Evolutionary conservation across 768 basidiomycete genomes (phyloP).

Genomic region (Lyophyllum decastes): DNA sequence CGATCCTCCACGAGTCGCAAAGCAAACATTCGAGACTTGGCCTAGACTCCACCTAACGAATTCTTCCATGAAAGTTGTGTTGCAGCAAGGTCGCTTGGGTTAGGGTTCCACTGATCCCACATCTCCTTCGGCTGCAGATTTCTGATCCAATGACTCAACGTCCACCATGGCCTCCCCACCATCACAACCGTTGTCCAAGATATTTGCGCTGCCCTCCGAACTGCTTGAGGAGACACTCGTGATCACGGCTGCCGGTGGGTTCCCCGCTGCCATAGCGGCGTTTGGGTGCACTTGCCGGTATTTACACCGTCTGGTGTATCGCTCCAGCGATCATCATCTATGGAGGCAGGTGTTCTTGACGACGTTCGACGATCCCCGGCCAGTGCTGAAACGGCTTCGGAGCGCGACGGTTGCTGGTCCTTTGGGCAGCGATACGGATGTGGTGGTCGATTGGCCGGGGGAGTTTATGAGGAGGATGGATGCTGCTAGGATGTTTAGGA

Average conservation of each 20-base stretch:
- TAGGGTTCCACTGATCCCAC: slow-evolving; percentile 7
- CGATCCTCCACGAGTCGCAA: not conserved
- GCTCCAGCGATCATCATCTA: slow-evolving; percentile 24
- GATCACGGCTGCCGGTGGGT: slow-evolving; percentile 12
- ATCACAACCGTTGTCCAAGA: slow-evolving; percentile 6
- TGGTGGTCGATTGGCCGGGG: slow-evolving; percentile 19
- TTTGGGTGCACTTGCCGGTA: slow-evolving; percentile 16
- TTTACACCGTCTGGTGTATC: slow-evolving; percentile 17
- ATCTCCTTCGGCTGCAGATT: not conserved
- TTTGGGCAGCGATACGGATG: slow-evolving; percentile 2
- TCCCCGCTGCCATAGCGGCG: slow-evolving; percentile 16
- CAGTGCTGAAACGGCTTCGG: slow-evolving; percentile 13
- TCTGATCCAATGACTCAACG: not conserved
- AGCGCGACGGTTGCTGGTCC: slow-evolving; percentile 2
- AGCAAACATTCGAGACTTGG: not conserved
- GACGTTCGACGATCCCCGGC: slow-evolving; percentile 51
- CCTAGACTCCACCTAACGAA: not conserved
- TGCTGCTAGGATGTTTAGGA: slow-evolving; percentile 14
- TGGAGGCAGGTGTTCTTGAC: slow-evolving; percentile 52
- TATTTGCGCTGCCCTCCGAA: slow-evolving; percentile 19
- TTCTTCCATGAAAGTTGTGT: not conserved
- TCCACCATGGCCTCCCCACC: slow-evolving; percentile 1
- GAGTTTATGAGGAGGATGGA: slow-evolving; percentile 20
- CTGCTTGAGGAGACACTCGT: slow-evolving; percentile 19
- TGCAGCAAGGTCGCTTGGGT: not conserved